These are phyloP conservation scores for Jasminum sambac DNA, from an alignment of 257 asterid genomes.

Conservation along the genomic window DNA sequence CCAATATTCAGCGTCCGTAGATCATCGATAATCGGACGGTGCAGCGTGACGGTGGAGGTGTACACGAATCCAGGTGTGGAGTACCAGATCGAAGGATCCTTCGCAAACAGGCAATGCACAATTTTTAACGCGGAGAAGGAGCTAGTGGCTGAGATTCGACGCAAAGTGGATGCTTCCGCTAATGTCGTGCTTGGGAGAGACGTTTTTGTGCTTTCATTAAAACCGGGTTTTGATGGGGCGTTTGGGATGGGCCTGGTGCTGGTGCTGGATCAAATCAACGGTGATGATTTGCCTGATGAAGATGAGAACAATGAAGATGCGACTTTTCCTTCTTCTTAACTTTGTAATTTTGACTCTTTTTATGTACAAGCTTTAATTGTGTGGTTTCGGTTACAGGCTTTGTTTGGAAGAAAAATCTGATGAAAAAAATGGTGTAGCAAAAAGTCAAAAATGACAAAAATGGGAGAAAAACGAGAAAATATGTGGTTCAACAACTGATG, in stretches of 20 bases:
- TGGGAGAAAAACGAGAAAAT: too few species aligned
- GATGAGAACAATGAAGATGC: slow-evolving; percentile 16
- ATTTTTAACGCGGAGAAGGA: slow-evolving; percentile 36
- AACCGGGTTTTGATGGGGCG: slow-evolving; percentile 65
- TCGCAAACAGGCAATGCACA: slow-evolving; percentile 53
- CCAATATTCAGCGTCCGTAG: slow-evolving; percentile 60
- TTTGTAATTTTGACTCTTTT: background rate
- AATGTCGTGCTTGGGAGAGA: slow-evolving; percentile 69
- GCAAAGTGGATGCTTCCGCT: slow-evolving; percentile 57
- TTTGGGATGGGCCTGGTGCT: slow-evolving; percentile 76
- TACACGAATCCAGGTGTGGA: slow-evolving; percentile 44
- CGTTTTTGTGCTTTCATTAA: slow-evolving; percentile 46
- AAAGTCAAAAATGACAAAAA: too few species aligned
- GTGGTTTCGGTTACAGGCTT: background rate
- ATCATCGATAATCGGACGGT: slow-evolving; percentile 64
- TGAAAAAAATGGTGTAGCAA: too few species aligned
- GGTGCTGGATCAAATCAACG: slow-evolving; percentile 60
- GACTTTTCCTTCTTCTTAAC: slow-evolving; percentile 1
- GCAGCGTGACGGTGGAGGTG: slow-evolving; percentile 47
- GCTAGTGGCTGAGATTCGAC: slow-evolving; percentile 67
- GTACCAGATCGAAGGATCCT: slow-evolving; percentile 67
- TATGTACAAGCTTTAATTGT: background rate
- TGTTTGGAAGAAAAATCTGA: too few species aligned
- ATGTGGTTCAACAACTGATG: too few species aligned
- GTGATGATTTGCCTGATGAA: slow-evolving; percentile 28